Conservation (phyloP, 2,329 filamentous ascomycete species). For the Aureobasidium mangrovei region DNA sequence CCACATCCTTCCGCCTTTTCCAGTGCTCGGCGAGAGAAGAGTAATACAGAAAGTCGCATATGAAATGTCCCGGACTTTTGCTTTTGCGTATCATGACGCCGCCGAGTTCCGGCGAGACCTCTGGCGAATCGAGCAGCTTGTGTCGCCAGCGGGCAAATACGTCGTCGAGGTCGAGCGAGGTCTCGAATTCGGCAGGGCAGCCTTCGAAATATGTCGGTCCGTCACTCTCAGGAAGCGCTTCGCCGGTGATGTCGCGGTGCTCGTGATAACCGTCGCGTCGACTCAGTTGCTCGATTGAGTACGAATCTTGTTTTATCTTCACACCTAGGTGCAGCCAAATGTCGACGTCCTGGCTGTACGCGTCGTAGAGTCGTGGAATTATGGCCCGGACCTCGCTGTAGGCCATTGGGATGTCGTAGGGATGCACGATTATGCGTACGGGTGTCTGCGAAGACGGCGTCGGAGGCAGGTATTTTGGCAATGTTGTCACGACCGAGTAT, state of each 20-base stretch:
- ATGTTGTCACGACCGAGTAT: conserved; percentile 62
- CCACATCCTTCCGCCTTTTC: conserved; percentile 14
- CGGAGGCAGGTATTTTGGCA: conserved; percentile 55
- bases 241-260: conserved; percentile 59
- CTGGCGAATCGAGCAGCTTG: conserved; percentile 21
- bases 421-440: conserved; percentile 57
- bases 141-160: conserved; percentile 24
- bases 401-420: conserved; percentile 58
- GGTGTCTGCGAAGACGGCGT: conserved; percentile 26
- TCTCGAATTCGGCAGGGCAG: conserved; percentile 23
- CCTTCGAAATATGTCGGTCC: conserved; percentile 21
- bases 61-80: conserved; percentile 34
- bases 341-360: conserved; percentile 46
- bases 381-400: conserved; percentile 58
- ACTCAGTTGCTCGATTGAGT: conserved; percentile 61
- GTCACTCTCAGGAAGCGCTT: conserved; percentile 22
- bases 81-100: conserved; percentile 27
- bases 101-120: conserved; percentile 22
- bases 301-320: conserved; percentile 55
- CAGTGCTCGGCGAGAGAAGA: conserved; percentile 30
- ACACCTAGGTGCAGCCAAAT: conserved; percentile 72
- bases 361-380: conserved; percentile 54
- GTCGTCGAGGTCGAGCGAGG: conserved; percentile 25
- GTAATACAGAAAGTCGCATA: conserved; percentile 40
- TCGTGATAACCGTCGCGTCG: conserved; percentile 61